Conservation (phyloP, 2,329 filamentous ascomycete species). For the Claviceps maximensis region DNA sequence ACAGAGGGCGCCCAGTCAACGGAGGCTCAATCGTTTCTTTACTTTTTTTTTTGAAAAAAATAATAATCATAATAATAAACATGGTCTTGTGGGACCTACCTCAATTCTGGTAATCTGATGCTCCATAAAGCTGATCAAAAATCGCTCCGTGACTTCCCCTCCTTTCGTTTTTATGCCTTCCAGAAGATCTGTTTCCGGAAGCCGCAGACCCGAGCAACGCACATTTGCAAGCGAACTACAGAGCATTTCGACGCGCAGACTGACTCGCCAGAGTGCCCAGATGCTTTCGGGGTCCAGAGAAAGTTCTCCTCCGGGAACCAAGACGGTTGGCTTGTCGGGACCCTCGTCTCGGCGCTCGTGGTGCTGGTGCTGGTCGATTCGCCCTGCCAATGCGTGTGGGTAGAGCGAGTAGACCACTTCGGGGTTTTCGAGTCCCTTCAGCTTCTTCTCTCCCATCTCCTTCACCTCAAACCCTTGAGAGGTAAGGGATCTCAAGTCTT, state of each 20-base stretch:
- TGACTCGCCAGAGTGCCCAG: conserved; percentile 83
- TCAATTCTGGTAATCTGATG: conserved; percentile 94
- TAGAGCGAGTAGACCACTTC: conserved; percentile 94
- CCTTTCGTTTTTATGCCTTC: conserved; percentile 54
- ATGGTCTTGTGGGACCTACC: conserved; percentile 34
- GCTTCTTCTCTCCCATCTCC: conserved; percentile 84
- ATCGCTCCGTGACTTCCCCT: conserved; percentile 77
- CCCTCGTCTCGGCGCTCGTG: conserved; percentile 31
- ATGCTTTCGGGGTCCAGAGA: conserved; percentile 70
- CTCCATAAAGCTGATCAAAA: conserved; percentile 80
- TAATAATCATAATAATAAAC: too few species aligned
- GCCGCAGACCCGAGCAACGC: conserved; percentile 49
- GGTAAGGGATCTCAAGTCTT: conserved; percentile 74
- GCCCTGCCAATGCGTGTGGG: conserved; percentile 72
- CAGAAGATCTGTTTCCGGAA: conserved; percentile 71
- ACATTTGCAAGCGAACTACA: conserved; percentile 76
- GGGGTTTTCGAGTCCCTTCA: conserved; percentile 95
- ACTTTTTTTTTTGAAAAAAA: background rate
- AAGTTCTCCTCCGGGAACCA: conserved; percentile 53
- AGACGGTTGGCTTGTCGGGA: conserved; percentile 44
- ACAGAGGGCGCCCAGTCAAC: too few species aligned
- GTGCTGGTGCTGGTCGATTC: conserved; percentile 55
- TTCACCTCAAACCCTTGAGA: conserved; percentile 94
- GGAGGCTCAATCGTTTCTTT: too few species aligned
- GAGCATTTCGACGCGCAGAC: conserved; percentile 80